Evolutionary conservation across 352 stramenopile species (phyloP).

Genomic region (Phytophthora kernoviae): DNA sequence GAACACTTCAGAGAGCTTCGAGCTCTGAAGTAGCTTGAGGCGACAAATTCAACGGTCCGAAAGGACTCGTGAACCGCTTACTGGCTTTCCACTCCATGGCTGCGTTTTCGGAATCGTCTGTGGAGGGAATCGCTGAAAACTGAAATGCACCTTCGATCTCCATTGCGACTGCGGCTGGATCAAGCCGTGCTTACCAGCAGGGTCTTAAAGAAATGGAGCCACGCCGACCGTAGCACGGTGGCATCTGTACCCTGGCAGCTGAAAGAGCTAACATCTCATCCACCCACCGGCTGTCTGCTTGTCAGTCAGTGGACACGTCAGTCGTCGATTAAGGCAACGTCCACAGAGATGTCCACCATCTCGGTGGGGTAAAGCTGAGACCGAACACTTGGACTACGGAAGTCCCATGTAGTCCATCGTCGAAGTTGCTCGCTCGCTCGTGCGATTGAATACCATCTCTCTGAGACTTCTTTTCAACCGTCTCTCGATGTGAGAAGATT

Average conservation of each 20-base stretch:
- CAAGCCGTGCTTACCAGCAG: background rate
- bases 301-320: conserved; percentile 4
- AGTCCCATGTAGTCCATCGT: background rate
- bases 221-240: conserved; percentile 13
- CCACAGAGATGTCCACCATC: conserved; percentile 5
- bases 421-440: background rate
- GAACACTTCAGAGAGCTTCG: conserved; percentile 37
- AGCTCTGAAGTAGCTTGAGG: conserved; percentile 27
- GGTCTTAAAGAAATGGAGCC: background rate
- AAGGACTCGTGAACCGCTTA: conserved; percentile 34
- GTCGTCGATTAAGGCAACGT: background rate
- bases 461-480: background rate
- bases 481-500: background rate
- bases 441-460: background rate
- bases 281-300: background rate
- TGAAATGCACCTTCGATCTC: conserved; percentile 10
- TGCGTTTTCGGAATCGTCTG: background rate
- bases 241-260: conserved; percentile 19
- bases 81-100: conserved; percentile 28
- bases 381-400: background rate
- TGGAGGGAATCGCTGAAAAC: conserved; percentile 1
- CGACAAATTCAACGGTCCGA: conserved; percentile 30
- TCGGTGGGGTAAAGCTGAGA: conserved; percentile 2
- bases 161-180: conserved; percentile 1
- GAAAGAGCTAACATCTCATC: conserved; percentile 16